Percentiles rank a stretch among this genome's conserved stretches.
Conservation (phyloP, 2,329 filamentous ascomycete species). For the Capronia coronata region DNA sequence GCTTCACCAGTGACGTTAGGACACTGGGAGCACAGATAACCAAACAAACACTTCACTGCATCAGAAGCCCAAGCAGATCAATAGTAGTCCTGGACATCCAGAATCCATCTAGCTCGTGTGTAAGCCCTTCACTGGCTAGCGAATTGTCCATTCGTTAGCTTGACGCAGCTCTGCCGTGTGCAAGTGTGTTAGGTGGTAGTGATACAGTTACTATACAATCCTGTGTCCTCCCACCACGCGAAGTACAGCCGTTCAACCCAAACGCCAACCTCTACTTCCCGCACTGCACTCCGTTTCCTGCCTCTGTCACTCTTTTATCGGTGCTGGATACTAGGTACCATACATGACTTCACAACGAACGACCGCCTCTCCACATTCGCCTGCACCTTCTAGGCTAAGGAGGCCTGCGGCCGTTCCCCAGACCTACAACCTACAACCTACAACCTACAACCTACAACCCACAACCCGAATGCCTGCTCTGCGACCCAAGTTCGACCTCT, state of each 20-base stretch:
- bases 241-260: neutral
- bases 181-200: too few relatives aligned
- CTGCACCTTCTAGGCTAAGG: too few relatives aligned
- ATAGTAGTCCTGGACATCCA: neutral
- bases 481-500: neutral
- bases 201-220: too few relatives aligned
- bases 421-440: neutral
- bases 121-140: neutral
- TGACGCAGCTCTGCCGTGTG: too few relatives aligned
- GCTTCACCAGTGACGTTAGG: neutral
- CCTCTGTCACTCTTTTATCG: conserved; percentile 7
- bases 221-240: too few relatives aligned
- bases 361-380: neutral
- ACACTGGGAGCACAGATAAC: neutral
- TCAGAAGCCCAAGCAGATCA: neutral
- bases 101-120: neutral
- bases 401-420: too few relatives aligned
- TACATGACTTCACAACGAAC: neutral
- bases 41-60: neutral
- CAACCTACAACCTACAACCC: neutral
- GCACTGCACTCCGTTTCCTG: neutral
- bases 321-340: too few relatives aligned
- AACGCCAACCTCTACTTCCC: conserved; percentile 6
- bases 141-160: neutral
- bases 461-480: conserved; percentile 1